A percentile compares a stretch with the other conserved stretches of the same genome.
These are phyloP conservation scores for Sporothrix brunneoviolacea DNA, from an alignment of 2,329 filamentous ascomycete genomes.

Conservation along the genomic window DNA sequence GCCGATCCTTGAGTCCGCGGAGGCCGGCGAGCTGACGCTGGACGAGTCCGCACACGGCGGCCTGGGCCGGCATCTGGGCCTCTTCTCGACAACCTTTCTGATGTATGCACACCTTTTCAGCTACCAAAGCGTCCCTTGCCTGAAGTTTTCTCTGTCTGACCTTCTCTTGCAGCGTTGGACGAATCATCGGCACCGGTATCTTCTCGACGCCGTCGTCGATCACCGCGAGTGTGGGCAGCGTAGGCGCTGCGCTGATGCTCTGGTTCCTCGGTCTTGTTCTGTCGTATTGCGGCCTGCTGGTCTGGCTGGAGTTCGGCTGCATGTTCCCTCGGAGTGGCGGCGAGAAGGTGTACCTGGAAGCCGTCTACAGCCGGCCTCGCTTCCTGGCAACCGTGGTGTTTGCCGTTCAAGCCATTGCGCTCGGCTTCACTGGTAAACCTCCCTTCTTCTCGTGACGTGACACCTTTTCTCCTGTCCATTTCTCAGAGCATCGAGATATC, in stretches of 20 bases:
- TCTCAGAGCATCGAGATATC: too few relatives aligned
- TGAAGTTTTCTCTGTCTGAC: neutral
- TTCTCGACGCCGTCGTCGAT: slow-evolving; percentile 50
- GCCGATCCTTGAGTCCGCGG: slow-evolving; percentile 5
- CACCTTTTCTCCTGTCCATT: too few relatives aligned
- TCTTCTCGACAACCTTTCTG: slow-evolving; percentile 18
- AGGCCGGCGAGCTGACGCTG: slow-evolving; percentile 17
- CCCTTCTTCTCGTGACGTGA: too few relatives aligned
- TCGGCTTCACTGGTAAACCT: slow-evolving; percentile 15
- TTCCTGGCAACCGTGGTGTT: slow-evolving; percentile 55
- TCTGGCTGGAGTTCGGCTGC: slow-evolving; percentile 58
- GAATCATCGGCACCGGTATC: slow-evolving; percentile 31
- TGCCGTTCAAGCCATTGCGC: slow-evolving; percentile 31
- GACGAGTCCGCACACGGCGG: slow-evolving; percentile 14
- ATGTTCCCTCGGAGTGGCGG: slow-evolving; percentile 57
- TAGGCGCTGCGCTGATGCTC: slow-evolving; percentile 37
- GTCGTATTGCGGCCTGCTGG: slow-evolving; percentile 51
- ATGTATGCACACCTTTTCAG: slow-evolving; percentile 6
- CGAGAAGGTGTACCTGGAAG: slow-evolving; percentile 61
- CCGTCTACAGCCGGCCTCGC: slow-evolving; percentile 51
- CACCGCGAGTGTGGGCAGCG: slow-evolving; percentile 45
- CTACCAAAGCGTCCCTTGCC: too few relatives aligned
- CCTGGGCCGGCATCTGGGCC: slow-evolving; percentile 17
- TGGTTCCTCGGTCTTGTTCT: slow-evolving; percentile 36
- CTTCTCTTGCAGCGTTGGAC: slow-evolving; percentile 11